Conservation (phyloP, 176 grass and related monocot species). For the Hyparrhenia diplandra region DNA sequence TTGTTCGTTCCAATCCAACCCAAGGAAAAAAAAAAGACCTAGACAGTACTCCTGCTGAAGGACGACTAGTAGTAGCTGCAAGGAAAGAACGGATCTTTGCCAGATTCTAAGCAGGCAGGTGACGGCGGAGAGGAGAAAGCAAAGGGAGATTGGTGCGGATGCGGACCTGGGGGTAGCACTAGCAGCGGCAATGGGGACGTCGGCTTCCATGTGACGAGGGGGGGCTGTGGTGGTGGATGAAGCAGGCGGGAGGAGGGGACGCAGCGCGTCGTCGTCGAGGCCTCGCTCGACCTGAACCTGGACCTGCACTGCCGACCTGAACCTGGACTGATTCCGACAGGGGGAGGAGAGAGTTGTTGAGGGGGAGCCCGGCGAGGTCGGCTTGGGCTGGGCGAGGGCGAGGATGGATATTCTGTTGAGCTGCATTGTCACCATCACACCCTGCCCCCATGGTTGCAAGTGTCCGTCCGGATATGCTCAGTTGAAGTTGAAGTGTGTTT, state of each 20-base stretch:
- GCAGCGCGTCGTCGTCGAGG: neutral
- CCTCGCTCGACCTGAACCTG: neutral
- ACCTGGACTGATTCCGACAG: neutral
- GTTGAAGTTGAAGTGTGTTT: too few species aligned
- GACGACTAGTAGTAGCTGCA: neutral
- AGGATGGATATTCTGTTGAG: too few species aligned
- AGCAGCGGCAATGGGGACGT: constrained; percentile 51
- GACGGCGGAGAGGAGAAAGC: neutral
- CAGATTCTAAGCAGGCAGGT: neutral
- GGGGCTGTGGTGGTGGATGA: neutral
- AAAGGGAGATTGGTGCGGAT: neutral
- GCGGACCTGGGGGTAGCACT: constrained; percentile 9
- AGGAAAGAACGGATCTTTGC: constrained; percentile 12
- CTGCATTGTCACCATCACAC: too few species aligned
- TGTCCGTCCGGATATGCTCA: too few species aligned
- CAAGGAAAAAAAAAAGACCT: neutral
- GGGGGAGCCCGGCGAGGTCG: too few species aligned
- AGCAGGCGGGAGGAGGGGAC: neutral
- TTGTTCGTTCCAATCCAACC: too few species aligned
- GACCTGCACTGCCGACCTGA: neutral
- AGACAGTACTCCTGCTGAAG: neutral
- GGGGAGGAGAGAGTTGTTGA: neutral
- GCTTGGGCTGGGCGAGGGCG: neutral
- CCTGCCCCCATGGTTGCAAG: too few species aligned
- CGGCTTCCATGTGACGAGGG: constrained; percentile 44